Base-by-base conservation (phyloP, 768 basidiomycete genomes). In the Hypsizygus marmoreus region DNA sequence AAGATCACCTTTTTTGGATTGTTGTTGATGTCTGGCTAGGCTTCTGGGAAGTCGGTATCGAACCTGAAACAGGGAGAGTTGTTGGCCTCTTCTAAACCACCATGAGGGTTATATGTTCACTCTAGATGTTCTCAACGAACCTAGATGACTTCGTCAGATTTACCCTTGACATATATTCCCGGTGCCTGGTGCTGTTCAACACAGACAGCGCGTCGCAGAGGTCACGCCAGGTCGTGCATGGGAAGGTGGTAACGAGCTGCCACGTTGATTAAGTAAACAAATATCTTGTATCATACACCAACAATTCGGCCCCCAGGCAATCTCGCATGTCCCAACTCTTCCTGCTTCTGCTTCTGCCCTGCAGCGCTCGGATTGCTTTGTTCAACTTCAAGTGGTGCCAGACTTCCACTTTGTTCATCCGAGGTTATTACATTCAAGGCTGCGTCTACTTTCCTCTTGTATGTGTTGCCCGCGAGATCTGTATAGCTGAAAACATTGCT, bases 41-140 rank as follows among this genome's bases (percentile, higher is more conserved):
- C 14, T 93, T 93, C 76, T 93, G 90, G 90, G 91, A 93, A 66
- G 90, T 92, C 53, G 87, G 81, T 23, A 76, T 93, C 12, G 87
- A 91, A 63, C 74, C 79, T 20, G 81, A 88, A 58, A 82, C 83
- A 2, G 94, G 94, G 42, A 76, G 82, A 31, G 91, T 93, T 35
- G 74, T 91, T 47, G 94, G 94, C 33, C 75, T 97, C 43, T 97
- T 95, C 77, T 95, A 77, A 51, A 46, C 29, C 4, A 36, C 8
- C 22, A 37, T 33, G 24, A 24, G 30, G 45, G 40, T 40, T 39
- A 26, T 26, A 40, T 30, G 26, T 39, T 33, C 17, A 17, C 28
- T 29, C 40, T 33, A 28, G 32, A 43, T 47, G 54, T 59, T 58
- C 52, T 62, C 55, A 61, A 57, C 54, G 57, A 61, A 59, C 48